Conservation (phyloP, 2,329 filamentous ascomycete species). For the Hypoxylon sp. region DNA sequence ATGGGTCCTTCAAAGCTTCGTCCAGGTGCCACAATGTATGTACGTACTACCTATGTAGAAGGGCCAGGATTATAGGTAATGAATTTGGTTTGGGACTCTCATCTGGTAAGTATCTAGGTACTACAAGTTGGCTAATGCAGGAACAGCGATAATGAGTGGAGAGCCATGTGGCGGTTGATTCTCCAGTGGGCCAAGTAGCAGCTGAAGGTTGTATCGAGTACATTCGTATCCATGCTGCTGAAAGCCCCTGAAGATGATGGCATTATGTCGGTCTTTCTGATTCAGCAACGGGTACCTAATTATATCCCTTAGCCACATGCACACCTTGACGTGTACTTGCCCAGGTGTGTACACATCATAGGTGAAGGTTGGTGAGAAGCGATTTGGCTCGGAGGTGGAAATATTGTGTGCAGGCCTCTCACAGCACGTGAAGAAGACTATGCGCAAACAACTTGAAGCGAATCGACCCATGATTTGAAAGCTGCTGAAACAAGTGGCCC, state of each 20-base stretch:
- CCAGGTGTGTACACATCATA: neutral
- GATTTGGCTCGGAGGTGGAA: conserved; percentile 3
- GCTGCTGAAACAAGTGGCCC: conserved; percentile 31
- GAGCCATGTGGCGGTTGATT: conserved; percentile 45
- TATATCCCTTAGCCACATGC: conserved; percentile 8
- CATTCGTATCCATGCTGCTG: conserved; percentile 18
- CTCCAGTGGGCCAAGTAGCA: conserved; percentile 26
- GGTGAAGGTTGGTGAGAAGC: neutral
- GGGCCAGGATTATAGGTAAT: conserved; percentile 28
- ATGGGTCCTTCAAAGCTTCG: conserved; percentile 12
- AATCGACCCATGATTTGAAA: conserved; percentile 11
- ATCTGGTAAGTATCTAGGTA: conserved; percentile 21
- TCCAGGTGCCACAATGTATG: conserved; percentile 14
- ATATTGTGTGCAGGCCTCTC: conserved; percentile 6
- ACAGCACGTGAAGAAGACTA: conserved; percentile 13
- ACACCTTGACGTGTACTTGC: conserved; percentile 21
- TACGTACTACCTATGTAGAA: no score
- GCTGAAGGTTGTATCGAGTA: conserved; percentile 31
- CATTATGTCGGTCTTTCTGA: conserved; percentile 39
- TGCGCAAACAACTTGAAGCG: conserved; percentile 1
- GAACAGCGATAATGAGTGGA: conserved; percentile 45
- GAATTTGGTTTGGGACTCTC: conserved; percentile 35
- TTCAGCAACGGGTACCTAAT: conserved; percentile 10
- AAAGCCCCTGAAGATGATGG: conserved; percentile 35
- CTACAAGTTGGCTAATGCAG: conserved; percentile 44